Conservation (phyloP, 257 asterid species). For the Prunella vulgaris region DNA sequence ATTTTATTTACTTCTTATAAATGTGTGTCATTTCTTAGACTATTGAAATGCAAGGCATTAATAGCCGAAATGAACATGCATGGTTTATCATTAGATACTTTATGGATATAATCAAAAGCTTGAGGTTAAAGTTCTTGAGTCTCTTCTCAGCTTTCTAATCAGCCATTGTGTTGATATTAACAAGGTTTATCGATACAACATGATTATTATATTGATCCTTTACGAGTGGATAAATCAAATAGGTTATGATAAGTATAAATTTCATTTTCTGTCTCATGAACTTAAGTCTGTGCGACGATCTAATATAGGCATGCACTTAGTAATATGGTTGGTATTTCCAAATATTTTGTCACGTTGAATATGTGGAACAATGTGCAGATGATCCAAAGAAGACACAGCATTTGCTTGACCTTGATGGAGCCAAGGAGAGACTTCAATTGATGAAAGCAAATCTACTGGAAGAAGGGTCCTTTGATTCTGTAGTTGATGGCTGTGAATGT, state of each 20-base stretch:
- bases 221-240: background rate
- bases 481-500: constrained; percentile 78
- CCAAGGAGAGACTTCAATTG: constrained; percentile 79
- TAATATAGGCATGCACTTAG: background rate
- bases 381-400: constrained; percentile 66
- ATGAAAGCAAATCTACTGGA: constrained; percentile 68
- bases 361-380: constrained; percentile 36
- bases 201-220: background rate
- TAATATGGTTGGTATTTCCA: background rate
- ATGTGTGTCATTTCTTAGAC: background rate
- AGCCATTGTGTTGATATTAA: background rate
- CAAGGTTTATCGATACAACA: background rate
- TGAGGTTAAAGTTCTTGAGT: background rate
- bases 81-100: background rate
- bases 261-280: background rate
- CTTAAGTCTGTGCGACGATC: background rate
- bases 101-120: background rate
- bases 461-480: constrained; percentile 82
- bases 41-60: background rate
- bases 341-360: background rate
- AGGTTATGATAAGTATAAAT: background rate
- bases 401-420: constrained; percentile 77
- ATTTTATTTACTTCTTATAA: background rate
- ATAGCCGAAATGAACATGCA: background rate
- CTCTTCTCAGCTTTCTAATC: background rate